These are phyloP conservation scores for Diaporthe amygdali DNA, from an alignment of 2,329 filamentous ascomycete genomes.

Conservation along the genomic window DNA sequence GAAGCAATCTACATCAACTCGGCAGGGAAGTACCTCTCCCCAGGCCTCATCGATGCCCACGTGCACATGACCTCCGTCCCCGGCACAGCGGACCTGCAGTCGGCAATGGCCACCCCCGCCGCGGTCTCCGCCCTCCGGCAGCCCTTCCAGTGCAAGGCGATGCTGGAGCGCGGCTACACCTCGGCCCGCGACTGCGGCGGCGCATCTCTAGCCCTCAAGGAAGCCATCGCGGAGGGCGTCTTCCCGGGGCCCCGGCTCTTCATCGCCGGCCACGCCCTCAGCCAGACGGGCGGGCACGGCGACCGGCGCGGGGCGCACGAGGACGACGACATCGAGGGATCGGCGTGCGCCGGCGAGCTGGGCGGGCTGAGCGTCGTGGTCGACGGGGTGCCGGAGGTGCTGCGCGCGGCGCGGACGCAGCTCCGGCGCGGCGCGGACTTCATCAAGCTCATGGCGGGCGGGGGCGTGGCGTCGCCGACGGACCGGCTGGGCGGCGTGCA, in stretches of 20 bases:
- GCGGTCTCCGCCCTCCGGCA: conserved; percentile 48
- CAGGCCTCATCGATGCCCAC: conserved; percentile 58
- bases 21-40: conserved; percentile 49
- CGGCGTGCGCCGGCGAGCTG: conserved; percentile 39
- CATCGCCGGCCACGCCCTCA: conserved; percentile 58
- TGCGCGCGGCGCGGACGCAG: conserved; percentile 57
- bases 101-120: conserved; percentile 40
- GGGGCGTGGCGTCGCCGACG: conserved; percentile 61
- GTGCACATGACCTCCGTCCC: conserved; percentile 53
- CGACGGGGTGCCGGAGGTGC: conserved; percentile 61
- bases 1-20: conserved; percentile 41
- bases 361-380: conserved; percentile 47
- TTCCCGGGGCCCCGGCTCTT: conserved; percentile 61
- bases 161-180: conserved; percentile 63
- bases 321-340: conserved; percentile 27
- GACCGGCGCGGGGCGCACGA: conserved; percentile 54
- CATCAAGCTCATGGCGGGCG: conserved; percentile 66
- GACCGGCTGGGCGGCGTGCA: conserved; percentile 58
- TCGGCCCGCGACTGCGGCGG: conserved; percentile 64
- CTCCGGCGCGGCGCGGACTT: conserved; percentile 62
- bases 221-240: conserved; percentile 61
- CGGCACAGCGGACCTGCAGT: conserved; percentile 42
- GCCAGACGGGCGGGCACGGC: conserved; percentile 64
- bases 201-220: conserved; percentile 57
- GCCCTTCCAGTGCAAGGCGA: conserved; percentile 52